These are phyloP conservation scores for Tricholoma hemisulphureum DNA, from an alignment of 768 basidiomycete species.

Conservation along the genomic window DNA sequence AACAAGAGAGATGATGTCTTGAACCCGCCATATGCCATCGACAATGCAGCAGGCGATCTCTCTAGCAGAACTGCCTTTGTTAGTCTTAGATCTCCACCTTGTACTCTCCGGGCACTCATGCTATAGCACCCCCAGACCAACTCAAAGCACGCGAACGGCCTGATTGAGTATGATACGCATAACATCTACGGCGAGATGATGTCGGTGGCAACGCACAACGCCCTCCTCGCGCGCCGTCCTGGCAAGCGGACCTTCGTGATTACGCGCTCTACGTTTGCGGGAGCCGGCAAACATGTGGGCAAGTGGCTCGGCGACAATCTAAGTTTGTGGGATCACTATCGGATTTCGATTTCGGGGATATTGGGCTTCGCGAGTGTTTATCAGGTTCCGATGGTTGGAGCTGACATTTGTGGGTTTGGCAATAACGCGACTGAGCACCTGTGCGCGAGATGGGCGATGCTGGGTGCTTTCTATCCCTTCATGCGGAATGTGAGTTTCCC, in stretches of 20 bases:
- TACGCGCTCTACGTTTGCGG: conserved; percentile 72
- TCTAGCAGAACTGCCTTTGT: conserved; percentile 57
- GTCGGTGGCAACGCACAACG: conserved; percentile 58
- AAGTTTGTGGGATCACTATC: conserved; percentile 58
- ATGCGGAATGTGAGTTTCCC: conserved; percentile 61
- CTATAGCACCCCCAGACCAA: conserved; percentile 31
- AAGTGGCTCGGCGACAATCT: conserved; percentile 76
- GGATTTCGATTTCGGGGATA: conserved; percentile 60
- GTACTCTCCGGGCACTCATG: neutral
- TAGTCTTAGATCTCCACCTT: conserved; percentile 16
- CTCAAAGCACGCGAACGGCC: conserved; percentile 54
- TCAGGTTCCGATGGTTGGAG: conserved; percentile 74
- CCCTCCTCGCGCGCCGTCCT: conserved; percentile 62
- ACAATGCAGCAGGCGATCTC: conserved; percentile 53
- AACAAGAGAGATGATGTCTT: conserved; percentile 38
- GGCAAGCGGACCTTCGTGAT: conserved; percentile 61
- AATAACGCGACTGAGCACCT: conserved; percentile 62
- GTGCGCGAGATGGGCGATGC: conserved; percentile 74
- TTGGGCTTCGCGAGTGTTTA: conserved; percentile 63
- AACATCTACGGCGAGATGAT: conserved; percentile 74
- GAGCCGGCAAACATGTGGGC: conserved; percentile 63
- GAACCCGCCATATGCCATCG: conserved; percentile 57
- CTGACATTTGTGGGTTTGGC: conserved; percentile 72
- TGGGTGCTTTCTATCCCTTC: conserved; percentile 79
- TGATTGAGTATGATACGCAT: conserved; percentile 61